phyloP scores from a whole-genome alignment of 1,139 yeast genomes.

The Wickerhamomyces sp. region DNA sequence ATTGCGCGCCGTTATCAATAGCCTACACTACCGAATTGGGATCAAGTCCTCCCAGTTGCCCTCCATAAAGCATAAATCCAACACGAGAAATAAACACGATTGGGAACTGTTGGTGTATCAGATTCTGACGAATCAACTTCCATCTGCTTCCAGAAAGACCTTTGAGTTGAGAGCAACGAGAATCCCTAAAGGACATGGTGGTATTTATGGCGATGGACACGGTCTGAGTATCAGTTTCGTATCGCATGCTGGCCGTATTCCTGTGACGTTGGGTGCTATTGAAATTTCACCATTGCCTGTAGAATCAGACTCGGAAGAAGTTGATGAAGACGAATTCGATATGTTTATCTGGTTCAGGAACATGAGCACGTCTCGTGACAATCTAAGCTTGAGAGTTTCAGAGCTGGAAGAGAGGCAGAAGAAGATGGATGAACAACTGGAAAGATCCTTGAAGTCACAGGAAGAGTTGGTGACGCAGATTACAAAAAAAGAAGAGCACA shows the following conservation, averaged over 20 bases:
- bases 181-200: conserved; percentile 1
- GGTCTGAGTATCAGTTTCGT: too few species aligned
- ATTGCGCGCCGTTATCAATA: too few species aligned
- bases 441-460: conserved; percentile 16
- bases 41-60: conserved; percentile 2
- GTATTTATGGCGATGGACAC: conserved; percentile 7
- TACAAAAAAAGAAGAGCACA: conserved; percentile 8
- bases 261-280: conserved; percentile 6
- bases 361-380: conserved; percentile 7
- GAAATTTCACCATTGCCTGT: conserved; percentile 7
- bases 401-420: neutral
- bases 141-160: neutral
- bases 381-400: neutral
- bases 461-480: conserved; percentile 16
- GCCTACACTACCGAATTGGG: too few species aligned
- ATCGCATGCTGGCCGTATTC: too few species aligned
- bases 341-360: conserved; percentile 18
- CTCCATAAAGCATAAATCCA: conserved; percentile 4
- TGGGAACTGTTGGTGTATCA: conserved; percentile 13
- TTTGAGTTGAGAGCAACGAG: neutral
- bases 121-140: conserved; percentile 8
- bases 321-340: conserved; percentile 7
- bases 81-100: conserved; percentile 8
- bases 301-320: conserved; percentile 5
- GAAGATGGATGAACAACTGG: conserved; percentile 10